Base-by-base conservation (phyloP, 1,139 yeast genomes). In the Sugiyamaella pinicola region DNA sequence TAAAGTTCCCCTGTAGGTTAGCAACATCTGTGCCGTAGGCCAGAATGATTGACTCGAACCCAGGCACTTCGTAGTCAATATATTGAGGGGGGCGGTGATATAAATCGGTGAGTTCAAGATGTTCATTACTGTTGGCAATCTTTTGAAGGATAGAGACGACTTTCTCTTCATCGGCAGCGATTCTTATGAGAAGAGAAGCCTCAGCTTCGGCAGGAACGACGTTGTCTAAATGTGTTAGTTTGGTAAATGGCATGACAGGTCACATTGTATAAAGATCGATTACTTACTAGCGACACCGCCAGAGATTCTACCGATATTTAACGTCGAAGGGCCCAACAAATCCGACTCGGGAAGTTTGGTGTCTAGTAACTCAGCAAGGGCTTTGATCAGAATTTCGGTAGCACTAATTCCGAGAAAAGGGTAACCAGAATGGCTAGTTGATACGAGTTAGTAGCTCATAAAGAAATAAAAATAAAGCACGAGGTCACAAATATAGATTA, bases 1-100 rank as follows among this genome's bases (percentile, higher is more conserved):
- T 68, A 41, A 62, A 58, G 4, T 62, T 61, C 2, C 73, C 71
- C 2, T 63, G 57, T 52, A 83, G 66, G 58, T 80, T 75, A 3
- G 88, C 87, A 50, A 84, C 75, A 62, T 85, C 91, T 0, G 91
- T 85, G 29, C 80, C 76, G 63, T 83, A 84, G 1, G 85, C 80
- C 57, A 82, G 74, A 12, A 76, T 72, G 34, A 78, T 74, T 2
- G 75, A 69, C 2, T 83, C 87, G 62, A 84, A 84, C 0, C 87
- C 89, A 8, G 83, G 81, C 4, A 84, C 83, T 12, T 83, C 74
- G 62, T 71, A 78, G 63, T 83, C 84, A 58, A 83, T 72, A 53
- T 73, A 72, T 49, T 76, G 80, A 5, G 85, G 83, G 28, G 65
- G 55, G 10, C 65, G 60, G 24, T 62, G 39, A 52, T 61, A 63